These are phyloP conservation scores for Rhodotorula kratochvilovae DNA, from an alignment of 768 basidiomycete species.

Conservation along the genomic window DNA sequence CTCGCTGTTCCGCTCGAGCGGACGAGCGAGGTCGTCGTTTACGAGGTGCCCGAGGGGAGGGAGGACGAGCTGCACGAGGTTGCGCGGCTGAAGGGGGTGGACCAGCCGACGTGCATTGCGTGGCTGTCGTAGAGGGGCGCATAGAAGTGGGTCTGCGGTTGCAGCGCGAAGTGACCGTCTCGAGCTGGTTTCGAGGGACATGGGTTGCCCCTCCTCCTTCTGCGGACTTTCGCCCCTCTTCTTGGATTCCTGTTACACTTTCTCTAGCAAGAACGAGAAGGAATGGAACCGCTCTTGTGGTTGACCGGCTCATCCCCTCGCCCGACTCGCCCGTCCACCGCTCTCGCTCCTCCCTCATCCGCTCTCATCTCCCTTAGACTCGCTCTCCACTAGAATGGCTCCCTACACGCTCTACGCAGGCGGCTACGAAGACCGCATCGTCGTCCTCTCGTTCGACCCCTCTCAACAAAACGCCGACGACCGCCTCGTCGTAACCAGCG, in stretches of 20 bases:
- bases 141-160: too few species aligned
- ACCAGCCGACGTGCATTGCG: slow-evolving; percentile 17
- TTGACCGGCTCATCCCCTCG: too few species aligned
- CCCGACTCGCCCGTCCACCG: too few species aligned
- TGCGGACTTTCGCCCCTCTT: too few species aligned
- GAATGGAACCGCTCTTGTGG: too few species aligned
- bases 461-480: background rate
- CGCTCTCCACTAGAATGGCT: background rate
- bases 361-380: background rate
- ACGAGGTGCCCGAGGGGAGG: background rate
- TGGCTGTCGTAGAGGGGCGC: slow-evolving; percentile 1
- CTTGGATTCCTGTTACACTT: too few species aligned
- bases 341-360: background rate
- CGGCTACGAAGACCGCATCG: slow-evolving; percentile 21
- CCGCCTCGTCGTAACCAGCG: background rate
- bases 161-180: too few species aligned
- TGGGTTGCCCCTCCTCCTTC: too few species aligned
- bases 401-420: slow-evolving; percentile 17
- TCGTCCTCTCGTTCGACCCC: slow-evolving; percentile 23
- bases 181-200: too few species aligned
- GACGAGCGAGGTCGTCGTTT: slow-evolving; percentile 33
- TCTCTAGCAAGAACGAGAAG: too few species aligned
- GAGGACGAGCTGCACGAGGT: slow-evolving; percentile 19
- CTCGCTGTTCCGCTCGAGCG: slow-evolving; percentile 28
- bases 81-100: slow-evolving; percentile 8